Base-by-base conservation (phyloP, 2,329 filamentous ascomycete species). In the Xylariales sp. region DNA sequence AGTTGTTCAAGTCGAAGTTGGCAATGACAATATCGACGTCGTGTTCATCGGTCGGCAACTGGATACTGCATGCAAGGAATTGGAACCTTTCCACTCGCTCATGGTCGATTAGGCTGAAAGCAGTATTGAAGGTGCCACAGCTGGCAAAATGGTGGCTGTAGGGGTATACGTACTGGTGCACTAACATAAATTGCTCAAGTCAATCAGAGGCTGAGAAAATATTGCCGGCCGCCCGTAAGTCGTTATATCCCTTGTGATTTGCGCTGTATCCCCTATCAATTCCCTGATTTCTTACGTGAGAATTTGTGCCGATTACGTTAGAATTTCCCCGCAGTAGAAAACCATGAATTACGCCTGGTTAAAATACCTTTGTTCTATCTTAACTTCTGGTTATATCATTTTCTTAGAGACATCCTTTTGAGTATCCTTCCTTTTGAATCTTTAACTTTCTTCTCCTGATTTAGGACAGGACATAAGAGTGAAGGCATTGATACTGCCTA, bases 181-280 rank as follows among this genome's bases (percentile, higher is more conserved):
- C 29, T 31, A 31, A 31, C 29, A 31, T 31, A 31, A 31, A 14
- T 31, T 31, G 3, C 29, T 31, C 2, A 31, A 31, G 29, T 15
- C 29, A 31, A 31, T 31, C n/a, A 31, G 29, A 31, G 29, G 29
- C 29, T 31, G 29, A 31, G 29, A 31, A 31, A 31, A n/a, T 31
- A 31, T 31, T 15, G 29, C 29, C 7, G n/a, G n/a, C n/a, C 29
- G 29, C 29, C n/a, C 29, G 29, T 3, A 31, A 14, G 29, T 14
- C n/a, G 3, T 31, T 31, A 15, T 15, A 15, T 31, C 29, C 29
- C 29, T 31, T 14, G n/a, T 31, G 29, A 31, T 31, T 14, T 31
- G 29, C 29, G 29, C 29, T 31, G 3, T 15, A 31, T 31, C 3
- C 3, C n/a, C n/a, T 31, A 31, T 31, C n/a, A 31, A 31, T 3